phyloP scores from a whole-genome alignment of 352 stramenopile species.

The Phytophthora pini region DNA sequence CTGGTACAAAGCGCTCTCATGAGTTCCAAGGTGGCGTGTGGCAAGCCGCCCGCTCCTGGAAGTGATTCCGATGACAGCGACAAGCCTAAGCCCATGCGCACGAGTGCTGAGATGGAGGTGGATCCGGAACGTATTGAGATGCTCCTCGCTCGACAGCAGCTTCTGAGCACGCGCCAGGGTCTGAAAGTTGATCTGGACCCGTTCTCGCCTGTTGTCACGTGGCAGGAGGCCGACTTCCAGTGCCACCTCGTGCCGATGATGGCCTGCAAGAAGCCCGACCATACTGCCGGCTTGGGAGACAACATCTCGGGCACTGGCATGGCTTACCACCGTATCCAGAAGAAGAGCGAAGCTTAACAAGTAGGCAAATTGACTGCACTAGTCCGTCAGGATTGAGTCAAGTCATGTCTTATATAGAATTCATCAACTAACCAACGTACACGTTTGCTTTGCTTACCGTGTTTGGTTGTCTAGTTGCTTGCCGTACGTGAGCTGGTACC shows the following conservation, averaged over 20 bases:
- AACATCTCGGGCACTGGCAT: constrained; percentile 89
- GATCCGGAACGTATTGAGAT: constrained; percentile 76
- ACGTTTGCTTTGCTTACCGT: constrained; percentile 15
- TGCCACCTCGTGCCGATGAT: constrained; percentile 84
- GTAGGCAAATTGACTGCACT: constrained; percentile 16
- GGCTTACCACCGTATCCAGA: constrained; percentile 76
- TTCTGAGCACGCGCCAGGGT: constrained; percentile 62
- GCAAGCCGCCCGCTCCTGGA: constrained; percentile 53
- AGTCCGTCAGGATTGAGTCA: constrained; percentile 24
- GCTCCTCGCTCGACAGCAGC: constrained; percentile 57
- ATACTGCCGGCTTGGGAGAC: constrained; percentile 82
- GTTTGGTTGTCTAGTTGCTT: constrained; percentile 37
- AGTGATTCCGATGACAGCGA: constrained; percentile 12
- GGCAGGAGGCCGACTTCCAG: constrained; percentile 77
- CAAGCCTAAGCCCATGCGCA: constrained; percentile 47
- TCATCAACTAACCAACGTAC: constrained; percentile 23
- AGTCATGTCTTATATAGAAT: constrained; percentile 25
- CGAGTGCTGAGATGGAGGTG: constrained; percentile 72
- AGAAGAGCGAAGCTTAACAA: constrained; percentile 33
- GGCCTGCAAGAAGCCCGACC: constrained; percentile 82
- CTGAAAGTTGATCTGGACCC: constrained; percentile 71
- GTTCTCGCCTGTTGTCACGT: constrained; percentile 68
- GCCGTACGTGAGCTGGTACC: constrained; percentile 52
- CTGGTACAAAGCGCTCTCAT: constrained; percentile 82
- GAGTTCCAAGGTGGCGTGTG: constrained; percentile 84